Conservation (phyloP, 2,329 filamentous ascomycete genomes). For the Emmonsia crescens region DNA sequence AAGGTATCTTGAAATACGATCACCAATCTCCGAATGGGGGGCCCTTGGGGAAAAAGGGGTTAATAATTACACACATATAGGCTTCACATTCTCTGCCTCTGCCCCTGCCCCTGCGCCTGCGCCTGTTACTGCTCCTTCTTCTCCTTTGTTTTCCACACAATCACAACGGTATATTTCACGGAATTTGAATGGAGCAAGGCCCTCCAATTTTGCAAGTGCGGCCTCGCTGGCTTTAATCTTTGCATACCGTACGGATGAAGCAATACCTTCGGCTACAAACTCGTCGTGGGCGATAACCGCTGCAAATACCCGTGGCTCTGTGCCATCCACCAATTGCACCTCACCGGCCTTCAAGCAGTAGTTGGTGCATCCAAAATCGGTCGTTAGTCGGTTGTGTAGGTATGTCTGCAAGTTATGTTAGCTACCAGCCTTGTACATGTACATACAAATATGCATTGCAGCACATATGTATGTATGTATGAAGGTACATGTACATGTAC, state of each 20-base stretch:
- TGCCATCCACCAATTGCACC: constrained; percentile 36
- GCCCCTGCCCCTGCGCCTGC: constrained; percentile 1
- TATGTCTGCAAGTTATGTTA: constrained; percentile 41
- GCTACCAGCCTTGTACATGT: neutral
- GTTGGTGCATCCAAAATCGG: constrained; percentile 54
- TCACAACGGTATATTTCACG: constrained; percentile 50
- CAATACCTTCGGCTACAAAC: constrained; percentile 52
- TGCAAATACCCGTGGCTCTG: constrained; percentile 46
- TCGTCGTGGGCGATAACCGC: constrained; percentile 66
- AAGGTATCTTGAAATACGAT: neutral
- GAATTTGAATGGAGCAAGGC: constrained; percentile 48
- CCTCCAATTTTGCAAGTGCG: constrained; percentile 35
- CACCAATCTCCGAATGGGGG: neutral
- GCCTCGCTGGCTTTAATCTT: constrained; percentile 46
- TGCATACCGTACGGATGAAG: constrained; percentile 59
- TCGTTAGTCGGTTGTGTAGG: constrained; percentile 53
- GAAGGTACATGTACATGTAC: neutral
- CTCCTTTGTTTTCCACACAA: constrained; percentile 36
- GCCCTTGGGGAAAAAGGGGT: neutral
- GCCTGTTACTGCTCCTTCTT: neutral
- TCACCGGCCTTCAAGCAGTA: constrained; percentile 41
- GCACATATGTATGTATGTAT: neutral
- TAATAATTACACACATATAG: neutral
- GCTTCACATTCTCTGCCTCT: neutral
- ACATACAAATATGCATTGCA: neutral